These are phyloP conservation scores for Poa annua DNA, from an alignment of 176 grass and related monocot genomes.

Conservation along the genomic window DNA sequence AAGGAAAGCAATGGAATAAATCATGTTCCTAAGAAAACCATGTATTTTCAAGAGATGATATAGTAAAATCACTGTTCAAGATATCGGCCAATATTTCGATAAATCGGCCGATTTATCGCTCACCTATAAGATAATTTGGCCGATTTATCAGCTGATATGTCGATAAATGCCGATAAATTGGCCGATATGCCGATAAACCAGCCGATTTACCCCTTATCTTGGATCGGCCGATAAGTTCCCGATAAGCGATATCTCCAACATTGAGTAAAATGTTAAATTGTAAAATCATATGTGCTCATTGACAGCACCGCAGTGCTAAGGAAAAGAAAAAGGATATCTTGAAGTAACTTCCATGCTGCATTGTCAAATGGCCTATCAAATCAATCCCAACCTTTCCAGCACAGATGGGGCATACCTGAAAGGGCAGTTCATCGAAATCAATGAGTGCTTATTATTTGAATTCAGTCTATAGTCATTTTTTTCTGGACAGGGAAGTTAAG, in stretches of 20 bases:
- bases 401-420: constrained; percentile 88
- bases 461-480: neutral
- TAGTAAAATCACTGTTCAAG: constrained; percentile 26
- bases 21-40: constrained; percentile 19
- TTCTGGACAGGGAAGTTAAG: neutral
- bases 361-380: constrained; percentile 80
- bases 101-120: too few relatives aligned
- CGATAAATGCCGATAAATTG: too few relatives aligned
- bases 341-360: constrained; percentile 81
- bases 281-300: neutral
- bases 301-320: neutral
- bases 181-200: too few relatives aligned
- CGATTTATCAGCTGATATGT: too few relatives aligned
- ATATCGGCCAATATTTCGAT: too few relatives aligned
- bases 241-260: too few relatives aligned
- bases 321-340: constrained; percentile 89
- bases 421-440: constrained; percentile 36
- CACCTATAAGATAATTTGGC: too few relatives aligned
- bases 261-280: constrained; percentile 14
- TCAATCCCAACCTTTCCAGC: constrained; percentile 67
- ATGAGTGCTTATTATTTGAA: constrained; percentile 31
- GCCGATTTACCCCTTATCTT: too few relatives aligned
- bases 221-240: too few relatives aligned
- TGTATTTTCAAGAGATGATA: constrained; percentile 7
- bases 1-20: constrained; percentile 55